These are phyloP conservation scores for Tricladium varicosporioides DNA, from an alignment of 2,329 filamentous ascomycete species.

Conservation along the genomic window DNA sequence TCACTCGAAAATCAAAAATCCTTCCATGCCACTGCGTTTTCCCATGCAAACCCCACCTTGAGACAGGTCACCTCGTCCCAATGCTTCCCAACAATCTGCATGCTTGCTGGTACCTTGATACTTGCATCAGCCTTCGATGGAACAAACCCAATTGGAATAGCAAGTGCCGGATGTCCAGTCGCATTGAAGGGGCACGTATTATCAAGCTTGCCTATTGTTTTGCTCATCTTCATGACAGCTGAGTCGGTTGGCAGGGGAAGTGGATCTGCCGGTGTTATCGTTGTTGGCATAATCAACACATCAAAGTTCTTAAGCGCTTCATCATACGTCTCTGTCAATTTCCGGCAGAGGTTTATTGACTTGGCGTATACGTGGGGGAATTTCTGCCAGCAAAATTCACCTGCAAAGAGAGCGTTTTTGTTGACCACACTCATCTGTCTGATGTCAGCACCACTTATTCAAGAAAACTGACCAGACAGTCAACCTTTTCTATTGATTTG, in stretches of 20 bases:
- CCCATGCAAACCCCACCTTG: slow-evolving; percentile 46
- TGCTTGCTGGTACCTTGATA: slow-evolving; percentile 47
- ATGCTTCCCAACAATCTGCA: slow-evolving; percentile 53
- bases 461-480: not conserved
- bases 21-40: slow-evolving; percentile 29
- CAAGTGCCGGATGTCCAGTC: slow-evolving; percentile 55
- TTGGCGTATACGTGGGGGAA: slow-evolving; percentile 46
- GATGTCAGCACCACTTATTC: not conserved
- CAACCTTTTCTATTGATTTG: slow-evolving; percentile 18
- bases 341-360: slow-evolving; percentile 44
- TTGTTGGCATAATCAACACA: slow-evolving; percentile 47
- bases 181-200: slow-evolving; percentile 58
- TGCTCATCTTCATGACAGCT: slow-evolving; percentile 43
- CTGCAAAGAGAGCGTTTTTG: slow-evolving; percentile 18
- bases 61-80: slow-evolving; percentile 50
- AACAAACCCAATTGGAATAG: slow-evolving; percentile 47
- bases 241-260: slow-evolving; percentile 38
- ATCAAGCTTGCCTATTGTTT: slow-evolving; percentile 51
- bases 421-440: slow-evolving; percentile 18
- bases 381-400: slow-evolving; percentile 29
- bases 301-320: slow-evolving; percentile 40
- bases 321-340: slow-evolving; percentile 47
- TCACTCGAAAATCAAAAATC: slow-evolving; percentile 8
- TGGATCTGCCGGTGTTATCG: slow-evolving; percentile 44
- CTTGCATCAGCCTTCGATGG: slow-evolving; percentile 34